phyloP scores from a whole-genome alignment of 2,329 filamentous ascomycete genomes.

The Fusarium paranaense region DNA sequence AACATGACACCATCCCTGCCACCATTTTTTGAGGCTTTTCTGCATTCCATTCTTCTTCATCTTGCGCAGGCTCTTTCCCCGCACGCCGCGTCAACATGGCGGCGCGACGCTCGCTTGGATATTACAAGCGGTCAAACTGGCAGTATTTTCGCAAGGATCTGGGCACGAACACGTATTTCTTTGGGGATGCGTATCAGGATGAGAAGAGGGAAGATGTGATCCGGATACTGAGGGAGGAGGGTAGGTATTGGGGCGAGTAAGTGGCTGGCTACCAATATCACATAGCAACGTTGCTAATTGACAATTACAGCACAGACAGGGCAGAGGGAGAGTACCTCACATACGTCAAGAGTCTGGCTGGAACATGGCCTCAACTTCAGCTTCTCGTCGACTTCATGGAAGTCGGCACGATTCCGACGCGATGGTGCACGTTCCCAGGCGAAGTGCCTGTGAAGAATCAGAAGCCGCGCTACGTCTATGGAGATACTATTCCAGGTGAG shows the following conservation, averaged over 20 bases:
- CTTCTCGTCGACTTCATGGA: slow-evolving; percentile 2
- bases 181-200: neutral
- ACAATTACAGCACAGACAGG: neutral
- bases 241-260: neutral
- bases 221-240: neutral
- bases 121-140: neutral
- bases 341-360: neutral
- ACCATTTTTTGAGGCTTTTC: neutral
- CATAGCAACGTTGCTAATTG: neutral
- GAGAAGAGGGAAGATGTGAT: neutral
- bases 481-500: neutral
- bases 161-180: neutral
- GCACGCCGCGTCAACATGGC: neutral
- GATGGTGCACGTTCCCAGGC: neutral
- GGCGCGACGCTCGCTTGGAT: neutral
- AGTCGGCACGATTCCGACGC: neutral
- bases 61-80: neutral
- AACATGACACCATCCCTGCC: neutral
- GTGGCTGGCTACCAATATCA: neutral
- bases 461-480: neutral
- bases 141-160: neutral
- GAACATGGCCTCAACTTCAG: slow-evolving; percentile 1
- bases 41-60: neutral
- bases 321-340: neutral
- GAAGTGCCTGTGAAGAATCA: neutral